Percentiles rank a stretch among this genome's conserved stretches.
phyloP scores from a whole-genome alignment of 331 rosid species.

The Pyrus hybrid region DNA sequence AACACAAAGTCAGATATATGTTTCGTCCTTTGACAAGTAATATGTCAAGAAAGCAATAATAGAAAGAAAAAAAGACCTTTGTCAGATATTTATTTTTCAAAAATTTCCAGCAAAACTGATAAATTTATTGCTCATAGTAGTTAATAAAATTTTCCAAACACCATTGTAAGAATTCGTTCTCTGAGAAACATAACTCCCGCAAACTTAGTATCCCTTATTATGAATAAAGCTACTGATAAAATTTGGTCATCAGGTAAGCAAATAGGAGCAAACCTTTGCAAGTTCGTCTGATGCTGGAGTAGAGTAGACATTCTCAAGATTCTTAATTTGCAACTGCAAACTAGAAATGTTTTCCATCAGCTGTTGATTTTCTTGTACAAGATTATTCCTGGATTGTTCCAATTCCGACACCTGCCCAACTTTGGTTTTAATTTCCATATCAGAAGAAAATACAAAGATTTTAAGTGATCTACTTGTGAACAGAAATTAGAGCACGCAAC shows the following conservation, averaged over 20 bases:
- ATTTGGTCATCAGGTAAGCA: conserved; percentile 7
- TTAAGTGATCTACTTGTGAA: conserved; percentile 20
- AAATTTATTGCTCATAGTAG: background rate
- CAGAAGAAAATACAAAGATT: conserved; percentile 48
- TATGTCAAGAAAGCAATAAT: background rate
- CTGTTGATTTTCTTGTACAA: conserved; percentile 57
- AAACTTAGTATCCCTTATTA: background rate
- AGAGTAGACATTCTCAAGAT: conserved; percentile 40
- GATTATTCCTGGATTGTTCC: conserved; percentile 52
- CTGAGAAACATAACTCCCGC: background rate
- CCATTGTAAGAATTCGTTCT: background rate
- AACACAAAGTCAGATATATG: background rate
- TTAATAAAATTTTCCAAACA: background rate
- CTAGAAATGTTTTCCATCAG: conserved; percentile 45
- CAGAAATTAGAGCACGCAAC: conserved; percentile 17
- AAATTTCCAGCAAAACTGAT: background rate
- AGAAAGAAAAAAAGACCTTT: background rate
- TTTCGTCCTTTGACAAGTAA: background rate
- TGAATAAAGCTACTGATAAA: background rate
- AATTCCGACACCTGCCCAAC: conserved; percentile 84
- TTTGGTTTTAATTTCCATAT: conserved; percentile 77
- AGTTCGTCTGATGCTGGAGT: conserved; percentile 24
- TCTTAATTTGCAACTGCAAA: conserved; percentile 54
- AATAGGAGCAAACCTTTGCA: conserved; percentile 49
- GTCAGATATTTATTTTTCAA: background rate